Conservation (phyloP, 1,139 yeast genomes). For the Debaryomycetaceae sp. region DNA sequence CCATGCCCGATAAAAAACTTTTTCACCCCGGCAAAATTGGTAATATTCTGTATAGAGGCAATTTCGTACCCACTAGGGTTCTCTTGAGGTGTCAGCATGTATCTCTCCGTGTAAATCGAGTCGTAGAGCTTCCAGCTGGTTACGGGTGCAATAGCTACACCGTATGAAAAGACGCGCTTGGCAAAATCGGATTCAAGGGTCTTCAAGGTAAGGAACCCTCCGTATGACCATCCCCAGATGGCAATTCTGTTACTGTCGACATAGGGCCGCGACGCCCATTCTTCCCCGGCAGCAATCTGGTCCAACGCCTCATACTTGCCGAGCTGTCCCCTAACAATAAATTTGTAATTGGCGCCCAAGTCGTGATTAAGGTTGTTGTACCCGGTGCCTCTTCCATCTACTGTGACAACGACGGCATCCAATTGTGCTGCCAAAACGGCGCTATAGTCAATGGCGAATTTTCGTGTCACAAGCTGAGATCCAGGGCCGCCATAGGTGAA, state of each 20-base stretch:
- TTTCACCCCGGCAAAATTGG: slow-evolving; percentile 35
- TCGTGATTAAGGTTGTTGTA: slow-evolving; percentile 33
- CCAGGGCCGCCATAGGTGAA: slow-evolving; percentile 81
- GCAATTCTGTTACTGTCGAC: slow-evolving; percentile 53
- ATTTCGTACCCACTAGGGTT: slow-evolving; percentile 46
- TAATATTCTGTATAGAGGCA: slow-evolving; percentile 42
- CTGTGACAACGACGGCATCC: slow-evolving; percentile 64
- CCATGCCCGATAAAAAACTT: slow-evolving; percentile 70
- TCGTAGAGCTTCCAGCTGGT: slow-evolving; percentile 71
- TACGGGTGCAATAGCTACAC: slow-evolving; percentile 74
- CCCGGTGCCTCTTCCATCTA: slow-evolving; percentile 80
- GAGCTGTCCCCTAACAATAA: slow-evolving; percentile 51
- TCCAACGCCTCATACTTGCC: slow-evolving; percentile 63
- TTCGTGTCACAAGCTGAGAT: slow-evolving; percentile 52
- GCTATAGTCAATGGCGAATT: slow-evolving; percentile 46
- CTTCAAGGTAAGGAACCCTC: slow-evolving; percentile 68
- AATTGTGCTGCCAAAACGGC: slow-evolving; percentile 59
- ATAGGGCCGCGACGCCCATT: slow-evolving; percentile 43
- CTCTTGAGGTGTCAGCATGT: slow-evolving; percentile 59
- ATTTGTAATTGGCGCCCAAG: slow-evolving; percentile 41
- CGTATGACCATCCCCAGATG: slow-evolving; percentile 82
- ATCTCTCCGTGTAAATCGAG: slow-evolving; percentile 69
- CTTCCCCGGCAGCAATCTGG: slow-evolving; percentile 57
- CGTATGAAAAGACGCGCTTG: slow-evolving; percentile 49
- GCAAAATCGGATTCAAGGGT: slow-evolving; percentile 58